These are phyloP conservation scores for Trichoderma orchidacearum DNA, from an alignment of 495 filamentous ascomycete species.

Conservation along the genomic window DNA sequence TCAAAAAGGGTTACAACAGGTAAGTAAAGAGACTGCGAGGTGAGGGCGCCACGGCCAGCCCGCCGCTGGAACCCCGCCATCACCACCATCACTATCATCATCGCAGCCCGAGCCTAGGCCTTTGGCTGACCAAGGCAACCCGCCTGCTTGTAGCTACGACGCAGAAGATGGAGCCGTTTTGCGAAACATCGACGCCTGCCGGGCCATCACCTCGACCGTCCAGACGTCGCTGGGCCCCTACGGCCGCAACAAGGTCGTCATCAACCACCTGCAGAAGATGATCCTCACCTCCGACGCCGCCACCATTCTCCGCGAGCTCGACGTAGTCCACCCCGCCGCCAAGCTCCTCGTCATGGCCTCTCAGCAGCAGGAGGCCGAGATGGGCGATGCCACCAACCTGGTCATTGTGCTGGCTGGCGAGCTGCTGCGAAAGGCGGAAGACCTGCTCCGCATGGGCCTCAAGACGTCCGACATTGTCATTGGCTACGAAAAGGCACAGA, in stretches of 20 bases:
- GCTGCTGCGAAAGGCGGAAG: slow-evolving; percentile 92
- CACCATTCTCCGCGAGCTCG: slow-evolving; percentile 91
- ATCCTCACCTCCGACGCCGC: slow-evolving; percentile 96
- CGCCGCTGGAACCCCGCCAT: slow-evolving; percentile 13
- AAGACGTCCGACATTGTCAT: slow-evolving; percentile 93
- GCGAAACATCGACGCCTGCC: slow-evolving; percentile 97
- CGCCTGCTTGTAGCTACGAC: slow-evolving; percentile 57
- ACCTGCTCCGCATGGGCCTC: slow-evolving; percentile 84
- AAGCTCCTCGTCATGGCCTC: slow-evolving; percentile 98
- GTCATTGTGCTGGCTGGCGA: slow-evolving; percentile 95
- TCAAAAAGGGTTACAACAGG: slow-evolving; percentile 96
- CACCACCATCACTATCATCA: slow-evolving; percentile 10
- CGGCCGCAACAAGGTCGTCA: slow-evolving; percentile 99
- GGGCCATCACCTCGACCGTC: slow-evolving; percentile 87
- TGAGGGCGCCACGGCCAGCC: too few relatives aligned
- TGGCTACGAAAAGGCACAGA: slow-evolving; percentile 89
- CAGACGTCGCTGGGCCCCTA: slow-evolving; percentile 95
- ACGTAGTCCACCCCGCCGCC: slow-evolving; percentile 96
- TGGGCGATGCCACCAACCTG: slow-evolving; percentile 97
- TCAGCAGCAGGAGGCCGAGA: slow-evolving; percentile 97
- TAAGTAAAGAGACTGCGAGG: too few relatives aligned
- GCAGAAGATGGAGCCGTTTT: slow-evolving; percentile 97
- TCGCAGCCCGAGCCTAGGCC: background rate
- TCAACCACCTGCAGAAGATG: slow-evolving; percentile 99
- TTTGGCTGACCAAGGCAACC: background rate